Evolutionary conservation across 352 stramenopile species (phyloP), one percentile per base, ranked within the genome.

Genomic region (Pythium diclinum): DNA sequence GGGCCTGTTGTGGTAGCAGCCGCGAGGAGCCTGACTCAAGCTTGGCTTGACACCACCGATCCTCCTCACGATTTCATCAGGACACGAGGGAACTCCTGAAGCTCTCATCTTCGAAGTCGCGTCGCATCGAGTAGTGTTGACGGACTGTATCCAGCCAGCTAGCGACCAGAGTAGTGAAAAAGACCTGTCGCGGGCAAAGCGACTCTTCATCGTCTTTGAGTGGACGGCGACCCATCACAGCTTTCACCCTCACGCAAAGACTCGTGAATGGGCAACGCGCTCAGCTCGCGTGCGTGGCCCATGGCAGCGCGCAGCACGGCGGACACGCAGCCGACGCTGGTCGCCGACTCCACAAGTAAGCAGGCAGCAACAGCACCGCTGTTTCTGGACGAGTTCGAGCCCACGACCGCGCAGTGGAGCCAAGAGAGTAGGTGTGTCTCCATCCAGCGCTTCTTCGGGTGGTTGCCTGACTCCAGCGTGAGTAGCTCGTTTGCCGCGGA

Each of bases 391-490:
- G 81, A 92, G 36, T 53, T 89, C 36, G 74, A 78, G 11, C 70
- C 73, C 1, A 69, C 79, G 36, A 51, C 71, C 1, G 80, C 83
- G 2, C 30, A 52, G 14, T 92, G 83, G 83, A 81, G 67, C 34
- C 64, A 81, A 4, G 81, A 89, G 44, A 65, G 71, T 57, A 55
- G 80, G n/a, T 88, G 77, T 46, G 52, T 72, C 42, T 77, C 65
- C 0, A 67, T 88, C 52, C 79, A 89, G 60, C 81, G 83, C 42
- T 77, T 91, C 36, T 70, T 88, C 4, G 81, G 83, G 0, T 69
- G 74, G 54, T 63, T 89, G 2, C 74, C 78, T 1, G 83, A 92
- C 59, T 91, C 83, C 3, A 51, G 23, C 0, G 64, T 71, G 67
- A 56, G 83, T 76, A 59, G 48, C 38, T 13, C 61, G 5, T 33